Evolutionary conservation across 2,329 filamentous ascomycete genomes (phyloP).

Genomic region (Triangularia setosa): DNA sequence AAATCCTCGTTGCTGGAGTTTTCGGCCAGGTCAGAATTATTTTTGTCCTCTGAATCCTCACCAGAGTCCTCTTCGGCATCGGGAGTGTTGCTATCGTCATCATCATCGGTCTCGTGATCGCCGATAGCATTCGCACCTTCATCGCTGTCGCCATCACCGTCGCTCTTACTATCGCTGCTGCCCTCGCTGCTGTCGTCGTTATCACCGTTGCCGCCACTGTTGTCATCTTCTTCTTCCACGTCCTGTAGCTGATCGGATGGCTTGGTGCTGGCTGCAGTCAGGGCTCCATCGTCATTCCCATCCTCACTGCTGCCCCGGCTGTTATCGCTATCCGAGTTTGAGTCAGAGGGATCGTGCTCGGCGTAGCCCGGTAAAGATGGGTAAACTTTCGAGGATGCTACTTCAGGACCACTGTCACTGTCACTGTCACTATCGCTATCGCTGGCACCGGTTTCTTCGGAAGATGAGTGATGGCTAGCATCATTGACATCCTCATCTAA

Average conservation of each 20-base stretch:
- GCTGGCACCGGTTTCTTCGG: not conserved
- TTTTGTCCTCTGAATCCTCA: not conserved
- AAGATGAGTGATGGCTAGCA: not conserved
- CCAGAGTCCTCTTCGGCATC: constrained; percentile 5
- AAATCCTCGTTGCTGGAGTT: constrained; percentile 18
- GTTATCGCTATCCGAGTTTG: not conserved
- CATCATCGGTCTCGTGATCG: constrained; percentile 5
- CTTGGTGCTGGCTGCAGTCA: not conserved
- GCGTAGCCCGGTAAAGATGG: not conserved
- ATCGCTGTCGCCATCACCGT: constrained; percentile 8
- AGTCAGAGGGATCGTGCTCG: not conserved
- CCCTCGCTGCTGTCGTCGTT: constrained; percentile 26
- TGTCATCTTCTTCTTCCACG: constrained; percentile 1
- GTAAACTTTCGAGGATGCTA: constrained; percentile 20
- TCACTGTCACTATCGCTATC: constrained; percentile 26
- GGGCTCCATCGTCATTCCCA: constrained; percentile 15
- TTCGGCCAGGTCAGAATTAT: constrained; percentile 14
- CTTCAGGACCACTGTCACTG: constrained; percentile 25
- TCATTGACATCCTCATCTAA: constrained; percentile 14
- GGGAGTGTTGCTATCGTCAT: not conserved
- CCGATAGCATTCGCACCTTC: not conserved
- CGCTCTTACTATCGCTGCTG: constrained; percentile 21
- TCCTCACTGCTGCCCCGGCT: not conserved
- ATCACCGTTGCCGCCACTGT: constrained; percentile 12
- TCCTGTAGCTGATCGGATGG: not conserved